Evolutionary conservation across 2,329 filamentous ascomycete species (phyloP).

Genomic region (Alternaria atra): DNA sequence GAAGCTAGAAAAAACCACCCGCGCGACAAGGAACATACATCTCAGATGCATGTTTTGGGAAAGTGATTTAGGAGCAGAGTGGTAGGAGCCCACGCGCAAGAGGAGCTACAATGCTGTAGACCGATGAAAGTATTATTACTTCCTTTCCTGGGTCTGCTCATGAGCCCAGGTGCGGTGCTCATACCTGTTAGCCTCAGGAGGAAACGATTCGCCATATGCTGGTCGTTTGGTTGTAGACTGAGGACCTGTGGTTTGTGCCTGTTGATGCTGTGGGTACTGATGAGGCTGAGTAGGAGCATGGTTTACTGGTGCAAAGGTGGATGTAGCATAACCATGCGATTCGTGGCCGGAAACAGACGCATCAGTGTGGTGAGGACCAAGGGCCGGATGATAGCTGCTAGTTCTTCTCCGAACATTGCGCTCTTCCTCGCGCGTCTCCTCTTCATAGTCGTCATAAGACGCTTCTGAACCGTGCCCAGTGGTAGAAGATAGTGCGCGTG

Average conservation of each 20-base stretch:
- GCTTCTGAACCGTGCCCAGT: slow-evolving; percentile 43
- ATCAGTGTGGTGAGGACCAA: slow-evolving; percentile 35
- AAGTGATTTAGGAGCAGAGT: not conserved
- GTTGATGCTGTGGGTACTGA: slow-evolving; percentile 23
- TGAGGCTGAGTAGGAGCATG: slow-evolving; percentile 19
- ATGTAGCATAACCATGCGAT: slow-evolving; percentile 28
- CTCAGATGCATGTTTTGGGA: not conserved
- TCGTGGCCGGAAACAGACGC: slow-evolving; percentile 29
- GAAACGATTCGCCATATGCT: slow-evolving; percentile 27
- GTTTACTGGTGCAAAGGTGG: slow-evolving; percentile 33
- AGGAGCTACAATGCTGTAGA: not conserved
- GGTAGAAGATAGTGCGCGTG: slow-evolving; percentile 38
- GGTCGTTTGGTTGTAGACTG: slow-evolving; percentile 19
- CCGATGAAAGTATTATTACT: slow-evolving; percentile 8
- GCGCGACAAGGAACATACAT: slow-evolving; percentile 4
- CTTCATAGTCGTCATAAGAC: slow-evolving; percentile 45
- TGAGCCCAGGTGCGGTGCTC: slow-evolving; percentile 38
- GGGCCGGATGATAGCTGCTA: slow-evolving; percentile 46
- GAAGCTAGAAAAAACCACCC: slow-evolving; percentile 14
- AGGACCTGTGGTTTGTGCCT: slow-evolving; percentile 13
- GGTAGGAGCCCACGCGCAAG: not conserved
- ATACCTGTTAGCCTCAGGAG: slow-evolving; percentile 28
- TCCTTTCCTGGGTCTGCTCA: slow-evolving; percentile 18
- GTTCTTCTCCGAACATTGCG: slow-evolving; percentile 51
- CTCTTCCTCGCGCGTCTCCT: slow-evolving; percentile 41